Base-by-base conservation (phyloP, 139 green algal species). In the Micractinium sp. region DNA sequence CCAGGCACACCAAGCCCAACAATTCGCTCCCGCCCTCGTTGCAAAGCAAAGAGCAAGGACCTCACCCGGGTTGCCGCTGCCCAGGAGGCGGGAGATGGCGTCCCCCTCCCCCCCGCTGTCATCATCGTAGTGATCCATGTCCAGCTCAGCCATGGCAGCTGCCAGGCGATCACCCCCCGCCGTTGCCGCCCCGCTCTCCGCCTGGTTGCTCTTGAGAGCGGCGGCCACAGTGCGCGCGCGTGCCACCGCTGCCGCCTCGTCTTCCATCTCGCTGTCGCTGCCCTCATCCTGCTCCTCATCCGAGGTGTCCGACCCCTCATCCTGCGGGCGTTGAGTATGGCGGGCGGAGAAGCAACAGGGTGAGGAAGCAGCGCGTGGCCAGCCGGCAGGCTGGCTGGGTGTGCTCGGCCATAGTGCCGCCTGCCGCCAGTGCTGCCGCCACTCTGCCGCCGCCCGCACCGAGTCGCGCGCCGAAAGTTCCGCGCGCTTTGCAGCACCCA, bases 51-150 rank as follows among this genome's bases (percentile, higher is more conserved):
- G 67, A 33, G 23, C 23, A 22, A n/a, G n/a, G n/a, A n/a, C n/a
- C 81, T 23, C 85, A 85, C 63, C 85, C 33, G 85, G 85, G 76
- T 85, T 86, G 71, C 87, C 39, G 73, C 73, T 82, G 56, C 75
- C 90, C 84, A 94, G 92, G 16, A 92, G 79, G 69, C 87, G 81
- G 1, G 53, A 41, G 27, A 73, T 63, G n/a, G 78, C 60, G 19
- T 61, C 61, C 20, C 71, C 90, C 27, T 90, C 86, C 33, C 96
- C 96, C 0, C 96, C 94, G 66, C 71, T 81, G 25, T 87, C 83
- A 71, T 97, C 93, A 86, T 98, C 96, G 76, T 99, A 99, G 77
- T 96, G 82, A 31, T 99, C 97, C 97, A 99, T 99, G 89, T 99
- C 94, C 19, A 99, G 93, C 92, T 99, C 97, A 15, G 93, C 95